Base-by-base conservation (phyloP, 805 yeast genomes). In the Starmerella potacharoeniae region DNA sequence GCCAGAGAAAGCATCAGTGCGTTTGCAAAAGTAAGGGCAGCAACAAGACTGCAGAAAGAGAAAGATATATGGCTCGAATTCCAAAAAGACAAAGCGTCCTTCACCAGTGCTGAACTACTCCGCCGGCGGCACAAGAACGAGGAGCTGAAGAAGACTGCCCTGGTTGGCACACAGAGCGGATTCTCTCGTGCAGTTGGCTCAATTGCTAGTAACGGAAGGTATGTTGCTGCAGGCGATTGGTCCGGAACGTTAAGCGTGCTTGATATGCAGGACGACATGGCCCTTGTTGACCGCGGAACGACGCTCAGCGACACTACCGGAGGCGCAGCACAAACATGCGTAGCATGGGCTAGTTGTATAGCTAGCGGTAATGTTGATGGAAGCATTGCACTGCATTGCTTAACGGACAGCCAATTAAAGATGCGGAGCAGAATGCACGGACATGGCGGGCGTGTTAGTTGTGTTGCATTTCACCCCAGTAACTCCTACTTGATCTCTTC, bases 181-280 rank as follows among this genome's bases (percentile, higher is more conserved):
- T 81, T 86, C 22, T 73, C 76, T 3, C 72, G 96, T 55, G 87
- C 95, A 4, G 74, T 85, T 0, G 49, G 49, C 14, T 46, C 49
- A 10, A 9, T 46, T 9, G 49, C 49, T 5, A 4, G 16, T 7
- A 4, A 22, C 31, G 49, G 71, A 51, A 66, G 71, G 4, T 44
- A 62, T 1, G 51, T 86, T 3, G 84, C 87, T 0, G 73, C 80
- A 13, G 93, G 89, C 0, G 84, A 93, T 39, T 91, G 97, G 97
- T 79, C 82, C 58, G 97, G 97, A 4, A 73, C 74, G 31, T 61
- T 87, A 5, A 76, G 75, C 57, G 58, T 86, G 14, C 17, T 60
- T 8, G 50, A 52, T 8, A 16, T 35, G 22, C 48, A 41, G 6
- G 37, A 22, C 13, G 39, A 41, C n/a, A 42, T 54, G 58, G 17